Percentiles rank a stretch among this genome's conserved stretches.
Conservation (phyloP, 305 asterid genomes). For the Coffea humblotiana region DNA sequence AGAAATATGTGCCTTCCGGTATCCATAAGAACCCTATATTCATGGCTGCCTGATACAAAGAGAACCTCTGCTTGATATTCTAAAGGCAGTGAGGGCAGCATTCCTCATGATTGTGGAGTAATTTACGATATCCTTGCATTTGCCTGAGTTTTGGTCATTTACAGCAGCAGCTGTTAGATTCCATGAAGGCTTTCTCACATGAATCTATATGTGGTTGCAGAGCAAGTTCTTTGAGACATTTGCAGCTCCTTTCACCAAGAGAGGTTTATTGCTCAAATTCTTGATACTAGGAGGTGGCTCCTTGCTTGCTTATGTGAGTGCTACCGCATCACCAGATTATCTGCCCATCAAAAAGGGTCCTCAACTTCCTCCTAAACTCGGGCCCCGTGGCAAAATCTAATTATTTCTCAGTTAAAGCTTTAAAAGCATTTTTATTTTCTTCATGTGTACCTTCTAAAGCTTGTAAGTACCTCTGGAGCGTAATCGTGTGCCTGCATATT, state of each 20-base stretch:
- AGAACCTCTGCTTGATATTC: not conserved
- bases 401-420: constrained; percentile 4
- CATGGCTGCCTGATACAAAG: not conserved
- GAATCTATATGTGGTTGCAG: constrained; percentile 34
- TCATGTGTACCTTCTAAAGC: constrained; percentile 38
- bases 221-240: constrained; percentile 97
- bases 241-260: constrained; percentile 99
- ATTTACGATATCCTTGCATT: not conserved
- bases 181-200: not conserved
- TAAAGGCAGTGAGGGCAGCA: not conserved
- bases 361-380: constrained; percentile 84
- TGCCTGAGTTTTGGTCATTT: not conserved
- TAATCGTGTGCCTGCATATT: constrained; percentile 12
- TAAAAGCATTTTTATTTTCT: constrained; percentile 24
- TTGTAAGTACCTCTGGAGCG: constrained; percentile 55
- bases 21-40: too few relatives aligned
- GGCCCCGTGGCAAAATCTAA: constrained; percentile 89
- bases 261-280: constrained; percentile 93
- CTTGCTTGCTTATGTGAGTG: constrained; percentile 77
- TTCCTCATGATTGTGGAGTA: not conserved
- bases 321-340: constrained; percentile 87
- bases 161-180: not conserved
- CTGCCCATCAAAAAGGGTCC: constrained; percentile 95
- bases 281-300: constrained; percentile 90
- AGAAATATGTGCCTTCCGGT: too few relatives aligned